Evolutionary conservation across 1,139 yeast genomes (phyloP).

Genomic region (Saccharomycopsis hybrid): DNA sequence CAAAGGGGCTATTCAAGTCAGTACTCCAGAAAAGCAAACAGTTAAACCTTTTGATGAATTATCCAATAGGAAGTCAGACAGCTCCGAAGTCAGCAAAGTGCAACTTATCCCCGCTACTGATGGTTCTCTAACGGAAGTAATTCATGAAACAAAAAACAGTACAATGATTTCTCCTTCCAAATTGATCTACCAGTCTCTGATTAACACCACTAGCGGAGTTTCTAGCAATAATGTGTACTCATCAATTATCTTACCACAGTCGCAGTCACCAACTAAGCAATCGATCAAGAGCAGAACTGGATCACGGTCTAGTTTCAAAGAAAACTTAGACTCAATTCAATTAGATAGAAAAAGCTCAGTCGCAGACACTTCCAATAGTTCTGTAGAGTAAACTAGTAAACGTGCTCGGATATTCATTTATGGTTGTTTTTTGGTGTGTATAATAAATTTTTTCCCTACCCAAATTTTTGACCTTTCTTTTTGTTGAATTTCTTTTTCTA

Average conservation of each 20-base stretch:
- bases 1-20: not conserved
- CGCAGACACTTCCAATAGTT: not conserved
- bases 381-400: not conserved
- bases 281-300: not conserved
- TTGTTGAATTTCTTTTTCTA: not conserved
- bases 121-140: not conserved
- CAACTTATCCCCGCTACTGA: not conserved
- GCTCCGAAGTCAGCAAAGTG: not conserved
- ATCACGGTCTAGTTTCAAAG: conserved; percentile 3
- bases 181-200: conserved; percentile 3
- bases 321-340: not conserved
- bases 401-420: not conserved
- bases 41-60: not conserved
- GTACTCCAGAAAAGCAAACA: too few relatives aligned
- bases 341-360: not conserved
- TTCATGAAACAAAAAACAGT: not conserved
- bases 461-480: not conserved
- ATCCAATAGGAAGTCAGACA: not conserved
- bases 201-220: conserved; percentile 8
- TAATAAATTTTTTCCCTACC: not conserved
- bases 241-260: conserved; percentile 11
- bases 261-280: not conserved
- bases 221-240: conserved; percentile 11
- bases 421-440: not conserved
- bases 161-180: conserved; percentile 9